Conservation (phyloP, 192 early-diverging fungal species). For the Jimgerdemannia flammicorona region DNA sequence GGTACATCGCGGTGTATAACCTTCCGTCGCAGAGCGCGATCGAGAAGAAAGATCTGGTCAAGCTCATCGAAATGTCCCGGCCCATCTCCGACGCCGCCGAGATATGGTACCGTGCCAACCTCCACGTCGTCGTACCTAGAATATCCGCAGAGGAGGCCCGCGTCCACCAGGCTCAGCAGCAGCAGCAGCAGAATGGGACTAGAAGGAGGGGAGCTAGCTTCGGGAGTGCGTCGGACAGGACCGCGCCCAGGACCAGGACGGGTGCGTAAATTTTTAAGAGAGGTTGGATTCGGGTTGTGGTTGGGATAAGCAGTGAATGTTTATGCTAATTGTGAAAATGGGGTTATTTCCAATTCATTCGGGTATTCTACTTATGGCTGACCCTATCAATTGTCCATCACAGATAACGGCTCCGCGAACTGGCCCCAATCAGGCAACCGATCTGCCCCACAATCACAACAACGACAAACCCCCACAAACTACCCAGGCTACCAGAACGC, state of each 20-base stretch:
- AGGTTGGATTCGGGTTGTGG: not conserved
- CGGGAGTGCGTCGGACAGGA: not conserved
- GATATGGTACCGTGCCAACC: conserved; percentile 12
- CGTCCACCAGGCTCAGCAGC: not conserved
- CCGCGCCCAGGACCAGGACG: not conserved
- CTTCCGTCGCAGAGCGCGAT: conserved; percentile 22
- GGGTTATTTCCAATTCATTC: too few species aligned
- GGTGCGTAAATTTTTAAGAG: not conserved
- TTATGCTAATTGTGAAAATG: too few species aligned
- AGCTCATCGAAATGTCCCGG: conserved; percentile 19
- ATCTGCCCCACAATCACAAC: not conserved
- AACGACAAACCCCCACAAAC: not conserved
- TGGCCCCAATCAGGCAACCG: not conserved
- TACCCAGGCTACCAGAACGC: not conserved
- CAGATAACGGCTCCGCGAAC: not conserved
- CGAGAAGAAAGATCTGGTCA: conserved; percentile 36
- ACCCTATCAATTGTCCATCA: not conserved
- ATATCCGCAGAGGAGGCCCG: not conserved
- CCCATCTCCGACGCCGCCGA: conserved; percentile 27
- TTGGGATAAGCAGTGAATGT: not conserved
- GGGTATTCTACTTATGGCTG: too few species aligned
- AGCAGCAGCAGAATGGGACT: not conserved
- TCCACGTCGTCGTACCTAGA: not conserved
- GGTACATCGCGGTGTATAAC: conserved; percentile 28
- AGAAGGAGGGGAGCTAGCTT: not conserved